Evolutionary conservation across 2,329 filamentous ascomycete genomes (phyloP), one percentile per base, ranked within the genome.

Genomic region (Xylariaceae sp.): DNA sequence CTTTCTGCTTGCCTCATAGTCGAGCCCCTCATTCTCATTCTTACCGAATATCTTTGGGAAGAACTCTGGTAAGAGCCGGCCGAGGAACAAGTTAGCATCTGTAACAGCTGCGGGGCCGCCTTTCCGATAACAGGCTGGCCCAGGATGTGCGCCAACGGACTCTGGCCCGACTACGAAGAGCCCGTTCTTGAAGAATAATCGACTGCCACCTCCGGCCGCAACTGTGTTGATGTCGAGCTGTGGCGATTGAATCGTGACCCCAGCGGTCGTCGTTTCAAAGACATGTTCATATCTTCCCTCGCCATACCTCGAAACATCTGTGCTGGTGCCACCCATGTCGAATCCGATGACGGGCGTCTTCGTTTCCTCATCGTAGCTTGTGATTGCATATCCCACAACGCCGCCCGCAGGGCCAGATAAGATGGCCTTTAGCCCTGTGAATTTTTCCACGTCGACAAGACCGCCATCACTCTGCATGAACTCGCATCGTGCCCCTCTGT

Each of bases 171-270:
- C 91, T 0, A 92, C 88, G 59, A 97, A 96, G 0, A 97, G 75
- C 1, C 92, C 91, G 58, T 96, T 96, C 56, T 83, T 84, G 80
- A 90, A 96, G 71, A 95, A 94, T 3, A 97, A 76, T 31, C 87
- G 79, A 1, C 88, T 93, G 6, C 90, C 90, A 57, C 92, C 92
- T 43, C 92, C 92, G 2, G 92, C 92, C 6, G 92, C 92, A 1
- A 97, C 92, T 0, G 92, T 97, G 69, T 96, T 96, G 73, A 96
- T 96, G 65, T 96, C 91, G 0, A 96, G 79, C 64, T 96, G 91
- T 0, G 92, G 92, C 1, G 89, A 92, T 63, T 96, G 91, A 28
- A 96, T 94, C 0, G 91, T 93, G 1, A 96, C 89, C n/a, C 92
- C 92, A 0, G 92, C 92, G 1, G 90, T 96, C 0, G 90, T 96